These are phyloP conservation scores for Suillus subalutaceus DNA, from an alignment of 768 basidiomycete genomes.

Conservation along the genomic window DNA sequence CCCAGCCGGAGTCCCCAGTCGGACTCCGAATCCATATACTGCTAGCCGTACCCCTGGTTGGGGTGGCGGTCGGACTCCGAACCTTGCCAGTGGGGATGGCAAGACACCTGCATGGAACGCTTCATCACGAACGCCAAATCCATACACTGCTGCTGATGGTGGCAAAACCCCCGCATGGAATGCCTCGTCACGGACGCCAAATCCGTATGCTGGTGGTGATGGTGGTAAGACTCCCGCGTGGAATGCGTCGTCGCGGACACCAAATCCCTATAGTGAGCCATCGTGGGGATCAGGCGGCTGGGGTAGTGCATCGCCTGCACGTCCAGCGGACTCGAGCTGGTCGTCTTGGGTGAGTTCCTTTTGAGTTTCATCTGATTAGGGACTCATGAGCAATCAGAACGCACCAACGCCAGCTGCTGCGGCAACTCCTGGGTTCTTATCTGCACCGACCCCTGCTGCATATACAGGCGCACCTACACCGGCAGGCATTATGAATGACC, in stretches of 20 bases:
- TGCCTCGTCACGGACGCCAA: constrained; percentile 65
- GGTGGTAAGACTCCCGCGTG: constrained; percentile 57
- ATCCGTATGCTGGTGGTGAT: constrained; percentile 54
- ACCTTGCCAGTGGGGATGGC: constrained; percentile 58
- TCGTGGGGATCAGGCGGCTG: constrained; percentile 34
- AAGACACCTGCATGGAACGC: constrained; percentile 69
- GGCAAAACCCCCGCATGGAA: constrained; percentile 74
- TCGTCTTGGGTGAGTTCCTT: constrained; percentile 35
- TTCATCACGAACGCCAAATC: constrained; percentile 71
- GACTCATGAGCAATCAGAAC: constrained; percentile 37
- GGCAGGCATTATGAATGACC: constrained; percentile 15
- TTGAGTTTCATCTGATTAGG: constrained; percentile 21
- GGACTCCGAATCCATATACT: constrained; percentile 50
- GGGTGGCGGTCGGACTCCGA: constrained; percentile 58
- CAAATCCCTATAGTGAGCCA: constrained; percentile 51
- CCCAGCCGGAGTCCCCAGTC: constrained; percentile 33
- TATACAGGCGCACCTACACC: constrained; percentile 37
- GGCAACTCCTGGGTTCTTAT: constrained; percentile 39
- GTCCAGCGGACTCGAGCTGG: constrained; percentile 35
- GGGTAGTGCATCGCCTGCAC: constrained; percentile 35
- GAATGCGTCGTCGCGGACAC: constrained; percentile 53
- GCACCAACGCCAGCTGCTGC: constrained; percentile 44
- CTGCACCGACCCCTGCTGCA: constrained; percentile 33
- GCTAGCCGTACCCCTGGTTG: constrained; percentile 40
- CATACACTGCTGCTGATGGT: constrained; percentile 52